A percentile compares a stretch with the other conserved stretches of the same genome.
Evolutionary conservation across 1,139 yeast species (phyloP).

Genomic region (Geotrichum klebahnii): DNA sequence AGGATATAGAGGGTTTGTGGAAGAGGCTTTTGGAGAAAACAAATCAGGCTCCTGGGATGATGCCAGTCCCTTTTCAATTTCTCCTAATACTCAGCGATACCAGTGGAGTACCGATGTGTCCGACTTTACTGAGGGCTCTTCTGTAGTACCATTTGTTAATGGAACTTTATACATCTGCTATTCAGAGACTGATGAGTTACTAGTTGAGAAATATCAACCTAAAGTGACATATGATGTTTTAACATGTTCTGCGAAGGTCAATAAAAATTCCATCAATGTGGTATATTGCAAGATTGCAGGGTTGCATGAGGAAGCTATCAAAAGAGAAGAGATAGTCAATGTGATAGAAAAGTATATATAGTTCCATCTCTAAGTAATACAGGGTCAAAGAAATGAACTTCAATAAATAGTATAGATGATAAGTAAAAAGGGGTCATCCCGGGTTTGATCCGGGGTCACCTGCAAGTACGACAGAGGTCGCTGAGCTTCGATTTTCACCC

Average conservation of each 20-base stretch:
- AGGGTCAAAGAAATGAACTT: not conserved
- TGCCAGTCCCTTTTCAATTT: slow-evolving; percentile 29
- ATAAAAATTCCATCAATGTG: slow-evolving; percentile 9
- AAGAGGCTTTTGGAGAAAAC: slow-evolving; percentile 44
- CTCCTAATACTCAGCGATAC: not conserved
- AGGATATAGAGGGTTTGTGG: slow-evolving; percentile 43
- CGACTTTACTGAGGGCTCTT: not conserved
- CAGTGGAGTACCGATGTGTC: slow-evolving; percentile 15
- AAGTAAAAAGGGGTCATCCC: slow-evolving; percentile 21
- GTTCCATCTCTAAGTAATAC: not conserved
- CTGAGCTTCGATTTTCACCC: slow-evolving; percentile 20
- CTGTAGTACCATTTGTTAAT: slow-evolving; percentile 4
- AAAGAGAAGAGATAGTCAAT: slow-evolving; percentile 15
- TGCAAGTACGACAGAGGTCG: slow-evolving; percentile 20
- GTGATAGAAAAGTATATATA: slow-evolving; percentile 19
- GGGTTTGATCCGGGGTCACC: slow-evolving; percentile 25
- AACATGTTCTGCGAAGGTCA: not conserved
- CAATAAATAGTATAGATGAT: not conserved
- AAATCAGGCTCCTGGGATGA: slow-evolving; percentile 32
- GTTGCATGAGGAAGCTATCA: slow-evolving; percentile 34
- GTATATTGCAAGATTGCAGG: slow-evolving; percentile 31
- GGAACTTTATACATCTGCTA: slow-evolving; percentile 36
- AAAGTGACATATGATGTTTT: slow-evolving; percentile 29
- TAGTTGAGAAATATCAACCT: slow-evolving; percentile 36
- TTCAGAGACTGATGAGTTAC: slow-evolving; percentile 41